Evolutionary conservation across 306 rosid genomes (phyloP).

Genomic region (Ormosia emarginata): DNA sequence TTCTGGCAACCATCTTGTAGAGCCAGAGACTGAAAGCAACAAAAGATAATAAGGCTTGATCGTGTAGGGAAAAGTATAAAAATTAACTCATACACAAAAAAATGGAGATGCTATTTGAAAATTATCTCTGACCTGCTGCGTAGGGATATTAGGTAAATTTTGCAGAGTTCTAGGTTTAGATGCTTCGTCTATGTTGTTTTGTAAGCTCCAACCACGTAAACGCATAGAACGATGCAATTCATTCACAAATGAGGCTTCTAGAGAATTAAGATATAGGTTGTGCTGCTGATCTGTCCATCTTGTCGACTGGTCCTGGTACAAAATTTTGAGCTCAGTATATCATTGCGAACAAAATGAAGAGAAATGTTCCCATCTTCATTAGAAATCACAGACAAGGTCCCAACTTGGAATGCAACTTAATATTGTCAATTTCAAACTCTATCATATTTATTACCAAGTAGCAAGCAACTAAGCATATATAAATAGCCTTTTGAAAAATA

Average conservation of each 20-base stretch:
- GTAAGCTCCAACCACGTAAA: slow-evolving; percentile 32
- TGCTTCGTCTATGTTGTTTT: slow-evolving; percentile 27
- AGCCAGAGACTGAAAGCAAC: slow-evolving; percentile 47
- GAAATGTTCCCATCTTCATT: background rate
- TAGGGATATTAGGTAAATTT: slow-evolving; percentile 39
- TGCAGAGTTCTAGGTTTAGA: slow-evolving; percentile 29
- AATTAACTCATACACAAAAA: slow-evolving; percentile 8
- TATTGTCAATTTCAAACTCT: background rate
- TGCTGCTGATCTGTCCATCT: slow-evolving; percentile 88
- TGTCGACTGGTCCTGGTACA: slow-evolving; percentile 44
- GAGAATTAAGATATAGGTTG: slow-evolving; percentile 57
- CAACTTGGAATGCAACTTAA: background rate
- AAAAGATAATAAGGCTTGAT: slow-evolving; percentile 24
- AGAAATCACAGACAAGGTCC: slow-evolving; percentile 2
- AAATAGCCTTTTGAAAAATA: slow-evolving; percentile 9
- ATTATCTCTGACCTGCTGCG: slow-evolving; percentile 61
- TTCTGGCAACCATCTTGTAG: slow-evolving; percentile 49
- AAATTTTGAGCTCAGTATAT: slow-evolving; percentile 14
- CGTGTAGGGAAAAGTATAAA: slow-evolving; percentile 17
- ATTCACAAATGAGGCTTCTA: slow-evolving; percentile 80
- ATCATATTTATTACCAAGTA: slow-evolving; percentile 5
- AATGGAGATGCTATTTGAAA: slow-evolving; percentile 11
- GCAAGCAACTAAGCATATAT: slow-evolving; percentile 3
- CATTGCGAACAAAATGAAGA: slow-evolving; percentile 17
- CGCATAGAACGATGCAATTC: slow-evolving; percentile 45